phyloP scores from a whole-genome alignment of 1,284 basidiomycete genomes.

The Rhodotorula sp. region DNA sequence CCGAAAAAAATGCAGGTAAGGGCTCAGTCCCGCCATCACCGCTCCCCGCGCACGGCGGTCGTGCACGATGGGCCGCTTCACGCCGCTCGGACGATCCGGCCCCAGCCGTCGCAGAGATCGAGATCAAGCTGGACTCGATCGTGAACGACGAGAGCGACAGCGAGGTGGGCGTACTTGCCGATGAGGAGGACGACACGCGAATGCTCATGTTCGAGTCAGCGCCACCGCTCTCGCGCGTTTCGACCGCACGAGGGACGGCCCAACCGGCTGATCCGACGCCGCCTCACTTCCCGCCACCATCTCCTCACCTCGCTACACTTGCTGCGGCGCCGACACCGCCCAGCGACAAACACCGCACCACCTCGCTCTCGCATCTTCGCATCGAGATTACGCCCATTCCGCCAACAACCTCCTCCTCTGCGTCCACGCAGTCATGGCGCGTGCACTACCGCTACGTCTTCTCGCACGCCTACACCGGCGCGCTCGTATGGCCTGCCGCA shows the following conservation, averaged over 20 bases:
- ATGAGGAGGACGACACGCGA: background rate
- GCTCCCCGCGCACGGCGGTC: no score
- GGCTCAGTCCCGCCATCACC: no score
- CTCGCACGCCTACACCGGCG: background rate
- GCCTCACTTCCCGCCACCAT: background rate
- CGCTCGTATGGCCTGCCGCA: background rate
- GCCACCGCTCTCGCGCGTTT: no score
- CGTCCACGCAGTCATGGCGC: slow-evolving; percentile 2
- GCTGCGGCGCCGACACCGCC: background rate
- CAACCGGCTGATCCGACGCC: no score
- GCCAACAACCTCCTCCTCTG: background rate
- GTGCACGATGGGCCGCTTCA: no score
- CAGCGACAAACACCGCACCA: no score
- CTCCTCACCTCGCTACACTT: background rate
- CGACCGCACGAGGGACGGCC: no score
- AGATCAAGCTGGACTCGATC: no score
- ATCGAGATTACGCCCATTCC: slow-evolving; percentile 18
- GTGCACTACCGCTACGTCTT: slow-evolving; percentile 8
- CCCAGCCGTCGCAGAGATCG: no score
- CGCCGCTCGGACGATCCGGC: no score
- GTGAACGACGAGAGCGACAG: background rate
- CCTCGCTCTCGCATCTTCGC: background rate
- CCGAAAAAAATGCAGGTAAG: no score
- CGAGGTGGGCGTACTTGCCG: background rate
- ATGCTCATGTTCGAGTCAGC: background rate